These are phyloP conservation scores for Colletotrichum sublineola DNA, from an alignment of 2,329 filamentous ascomycete genomes.

Conservation along the genomic window DNA sequence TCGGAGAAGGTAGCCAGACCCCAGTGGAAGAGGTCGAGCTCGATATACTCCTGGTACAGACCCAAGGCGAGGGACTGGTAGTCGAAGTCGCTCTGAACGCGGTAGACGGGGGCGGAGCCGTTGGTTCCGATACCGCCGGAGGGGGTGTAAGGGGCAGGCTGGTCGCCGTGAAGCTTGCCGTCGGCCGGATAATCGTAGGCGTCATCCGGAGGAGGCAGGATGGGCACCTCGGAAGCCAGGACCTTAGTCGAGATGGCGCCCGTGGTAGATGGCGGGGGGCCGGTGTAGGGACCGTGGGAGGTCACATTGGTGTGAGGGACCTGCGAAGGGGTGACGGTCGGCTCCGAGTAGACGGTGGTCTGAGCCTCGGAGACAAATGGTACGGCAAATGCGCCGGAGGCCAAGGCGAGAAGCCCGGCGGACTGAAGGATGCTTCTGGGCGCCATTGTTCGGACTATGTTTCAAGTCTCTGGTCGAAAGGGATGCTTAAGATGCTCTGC, in stretches of 20 bases:
- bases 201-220: conserved; percentile 68
- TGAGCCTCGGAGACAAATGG: conserved; percentile 53
- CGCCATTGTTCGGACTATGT: conserved; percentile 13
- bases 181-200: conserved; percentile 80
- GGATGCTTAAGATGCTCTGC: neutral
- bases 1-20: conserved; percentile 78
- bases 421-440: conserved; percentile 19
- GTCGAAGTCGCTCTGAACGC: conserved; percentile 85
- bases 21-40: conserved; percentile 85
- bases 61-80: conserved; percentile 82
- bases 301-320: conserved; percentile 68
- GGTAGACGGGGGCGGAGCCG: conserved; percentile 80
- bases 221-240: conserved; percentile 69
- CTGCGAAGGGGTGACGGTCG: conserved; percentile 45
- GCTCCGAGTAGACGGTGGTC: conserved; percentile 52
- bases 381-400: conserved; percentile 45
- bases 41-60: conserved; percentile 87
- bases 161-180: conserved; percentile 74
- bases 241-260: conserved; percentile 74
- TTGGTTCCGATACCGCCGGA: conserved; percentile 83
- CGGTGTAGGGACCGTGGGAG: conserved; percentile 77
- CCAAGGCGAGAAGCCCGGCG: conserved; percentile 44
- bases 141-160: conserved; percentile 80
- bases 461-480: neutral
- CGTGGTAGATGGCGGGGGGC: conserved; percentile 73